phyloP scores from a whole-genome alignment of 495 filamentous ascomycete genomes.

The Clavariopsis aquatica region DNA sequence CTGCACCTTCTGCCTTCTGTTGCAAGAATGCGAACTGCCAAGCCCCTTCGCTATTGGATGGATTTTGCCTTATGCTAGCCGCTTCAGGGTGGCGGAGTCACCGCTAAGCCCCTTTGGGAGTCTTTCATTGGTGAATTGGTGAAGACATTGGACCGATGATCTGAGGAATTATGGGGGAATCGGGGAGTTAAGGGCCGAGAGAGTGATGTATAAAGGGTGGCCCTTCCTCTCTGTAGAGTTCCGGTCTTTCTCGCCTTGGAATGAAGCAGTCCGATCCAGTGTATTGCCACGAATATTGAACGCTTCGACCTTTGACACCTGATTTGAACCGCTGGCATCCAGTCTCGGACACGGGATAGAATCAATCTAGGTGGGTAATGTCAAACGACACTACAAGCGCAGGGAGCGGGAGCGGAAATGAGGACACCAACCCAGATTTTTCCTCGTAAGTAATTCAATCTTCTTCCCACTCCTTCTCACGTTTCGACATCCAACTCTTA shows the following conservation, averaged over 20 bases:
- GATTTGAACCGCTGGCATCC: not conserved
- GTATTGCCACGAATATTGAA: not conserved
- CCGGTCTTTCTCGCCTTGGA: not conserved
- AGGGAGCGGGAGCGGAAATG: not conserved
- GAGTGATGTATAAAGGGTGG: not conserved
- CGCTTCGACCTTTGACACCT: not conserved
- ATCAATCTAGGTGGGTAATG: too few species aligned
- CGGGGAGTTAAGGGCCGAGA: not conserved
- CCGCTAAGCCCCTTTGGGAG: not conserved
- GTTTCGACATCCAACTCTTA: too few species aligned
- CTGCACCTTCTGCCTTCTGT: not conserved
- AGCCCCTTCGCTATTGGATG: not conserved
- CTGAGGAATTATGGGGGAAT: not conserved
- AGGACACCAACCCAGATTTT: not conserved
- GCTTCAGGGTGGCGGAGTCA: not conserved
- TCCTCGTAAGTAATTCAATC: not conserved
- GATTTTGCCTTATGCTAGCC: not conserved
- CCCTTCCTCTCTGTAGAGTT: not conserved
- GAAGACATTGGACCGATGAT: not conserved
- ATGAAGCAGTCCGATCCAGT: not conserved
- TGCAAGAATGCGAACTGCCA: not conserved
- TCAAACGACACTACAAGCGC: too few species aligned
- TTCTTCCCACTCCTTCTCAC: not conserved
- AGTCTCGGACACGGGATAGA: not conserved
- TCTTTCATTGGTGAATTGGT: not conserved